These are phyloP conservation scores for Scenedesmus sp. DNA, from an alignment of 163 green algal genomes.

Conservation along the genomic window DNA sequence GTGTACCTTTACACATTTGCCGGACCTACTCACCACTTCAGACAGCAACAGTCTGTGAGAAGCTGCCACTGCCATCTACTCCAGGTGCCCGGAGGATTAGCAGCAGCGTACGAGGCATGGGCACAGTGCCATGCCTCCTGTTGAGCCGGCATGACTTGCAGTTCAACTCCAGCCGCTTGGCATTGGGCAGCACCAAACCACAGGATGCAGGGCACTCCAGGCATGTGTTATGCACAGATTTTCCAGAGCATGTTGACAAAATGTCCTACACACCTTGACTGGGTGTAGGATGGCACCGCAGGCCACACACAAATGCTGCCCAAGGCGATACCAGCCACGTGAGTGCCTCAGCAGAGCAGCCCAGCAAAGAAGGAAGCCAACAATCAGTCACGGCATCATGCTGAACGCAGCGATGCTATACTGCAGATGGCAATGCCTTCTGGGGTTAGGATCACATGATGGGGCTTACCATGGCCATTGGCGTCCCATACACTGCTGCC, in stretches of 20 bases:
- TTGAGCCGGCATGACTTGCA: too few relatives aligned
- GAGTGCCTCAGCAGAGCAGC: constrained; percentile 43
- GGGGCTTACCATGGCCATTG: constrained; percentile 47
- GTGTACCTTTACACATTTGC: too few relatives aligned
- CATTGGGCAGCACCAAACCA: too few relatives aligned
- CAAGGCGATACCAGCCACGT: constrained; percentile 55
- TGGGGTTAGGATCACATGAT: too few relatives aligned
- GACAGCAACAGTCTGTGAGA: constrained; percentile 64
- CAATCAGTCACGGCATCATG: neutral
- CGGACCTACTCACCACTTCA: constrained; percentile 65
- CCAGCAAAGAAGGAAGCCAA: neutral
- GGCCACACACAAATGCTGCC: constrained; percentile 62
- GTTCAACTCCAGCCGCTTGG: too few relatives aligned
- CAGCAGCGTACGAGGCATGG: too few relatives aligned
- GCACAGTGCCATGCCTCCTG: too few relatives aligned
- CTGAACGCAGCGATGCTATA: neutral
- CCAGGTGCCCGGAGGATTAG: constrained; percentile 53
- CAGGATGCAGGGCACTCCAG: too few relatives aligned
- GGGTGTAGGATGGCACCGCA: constrained; percentile 61
- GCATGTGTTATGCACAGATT: too few relatives aligned
- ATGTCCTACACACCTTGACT: constrained; percentile 58
- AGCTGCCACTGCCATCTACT: constrained; percentile 57
- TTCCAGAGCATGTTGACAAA: neutral
- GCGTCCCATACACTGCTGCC: constrained; percentile 43
- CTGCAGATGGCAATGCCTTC: neutral